Percentiles rank a stretch among this genome's conserved stretches.
These are phyloP conservation scores for Teratosphaeria zuluensis DNA, from an alignment of 2,329 filamentous ascomycete species.

Conservation along the genomic window DNA sequence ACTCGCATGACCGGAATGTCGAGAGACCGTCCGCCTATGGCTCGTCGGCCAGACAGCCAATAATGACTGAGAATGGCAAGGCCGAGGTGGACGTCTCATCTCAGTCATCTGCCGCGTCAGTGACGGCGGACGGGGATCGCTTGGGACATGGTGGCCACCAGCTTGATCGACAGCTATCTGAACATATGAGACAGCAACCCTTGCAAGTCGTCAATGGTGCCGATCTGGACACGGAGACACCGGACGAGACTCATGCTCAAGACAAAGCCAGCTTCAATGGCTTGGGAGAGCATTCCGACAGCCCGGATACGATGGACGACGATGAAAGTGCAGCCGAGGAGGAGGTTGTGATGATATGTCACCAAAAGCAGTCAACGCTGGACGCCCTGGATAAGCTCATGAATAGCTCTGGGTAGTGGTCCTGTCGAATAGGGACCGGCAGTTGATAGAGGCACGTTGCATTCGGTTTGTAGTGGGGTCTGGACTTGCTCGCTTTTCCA, in stretches of 20 bases:
- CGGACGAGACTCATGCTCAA: neutral
- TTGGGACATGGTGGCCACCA: neutral
- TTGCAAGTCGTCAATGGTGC: neutral
- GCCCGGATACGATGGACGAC: neutral
- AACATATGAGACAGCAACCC: neutral
- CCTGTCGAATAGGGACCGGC: no score
- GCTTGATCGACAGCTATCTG: neutral
- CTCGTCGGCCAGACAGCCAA: neutral
- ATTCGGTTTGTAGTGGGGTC: no score
- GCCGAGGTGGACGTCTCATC: neutral
- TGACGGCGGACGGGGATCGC: neutral
- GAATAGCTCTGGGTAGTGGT: neutral
- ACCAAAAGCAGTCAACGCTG: neutral
- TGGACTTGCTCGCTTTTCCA: neutral
- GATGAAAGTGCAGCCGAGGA: neutral
- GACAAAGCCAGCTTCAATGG: neutral
- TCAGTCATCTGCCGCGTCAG: neutral
- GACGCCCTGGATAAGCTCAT: constrained; percentile 1
- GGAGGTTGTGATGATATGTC: neutral
- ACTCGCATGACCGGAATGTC: neutral
- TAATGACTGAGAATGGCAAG: neutral
- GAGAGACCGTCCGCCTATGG: neutral
- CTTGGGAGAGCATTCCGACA: neutral
- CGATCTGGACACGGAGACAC: neutral
- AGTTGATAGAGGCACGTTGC: no score